Base-by-base conservation (phyloP, 2,329 filamentous ascomycete species). In the Colletotrichum eleusines region DNA sequence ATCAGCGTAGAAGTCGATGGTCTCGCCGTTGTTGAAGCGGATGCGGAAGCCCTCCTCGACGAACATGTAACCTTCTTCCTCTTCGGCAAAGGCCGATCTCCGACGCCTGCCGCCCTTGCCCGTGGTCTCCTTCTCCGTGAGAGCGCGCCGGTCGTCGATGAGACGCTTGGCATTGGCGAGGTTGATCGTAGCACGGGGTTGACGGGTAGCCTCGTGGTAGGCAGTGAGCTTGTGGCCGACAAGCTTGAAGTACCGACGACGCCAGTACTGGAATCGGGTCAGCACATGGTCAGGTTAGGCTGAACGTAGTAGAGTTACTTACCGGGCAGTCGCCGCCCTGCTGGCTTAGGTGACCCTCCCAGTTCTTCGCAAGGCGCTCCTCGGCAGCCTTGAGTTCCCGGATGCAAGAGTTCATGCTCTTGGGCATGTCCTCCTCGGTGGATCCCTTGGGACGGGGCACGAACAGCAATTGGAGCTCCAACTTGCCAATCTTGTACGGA, bases 61-160 rank as follows among this genome's bases (percentile, higher is more conserved):
- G 80, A 99, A 99, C 93, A 98, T 97, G 85, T 99, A 99, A 51
- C 96, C 96, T 79, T 99, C 96, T 82, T 99, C 96, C 74, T 99
- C 96, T 81, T 98, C 96, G 1, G 95, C 95, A 80, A 99, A 99
- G 14, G 94, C 96, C 42, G 95, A 98, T 80, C 97, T 94, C 66
- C 96, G 92, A 53, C 96, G 92, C 75, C 90, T 91, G 66, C 94
- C 93, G 73, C 88, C 89, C 78, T 91, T 93, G 68, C 91, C 92
- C 18, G 88, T 90, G 0, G 91, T 94, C 78, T 97, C 94, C 75
- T 93, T 94, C 77, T 97, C 92, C 8, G 91, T 94, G 58, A 99
- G 85, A 26, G 93, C 87, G 26, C 90, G 90, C 68, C 94, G 93
- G 80, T 99, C 96, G 78, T 99, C 96, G 73, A 99, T 97, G 60